Conservation (phyloP, 73 alveolate species). For the Paramecium octaurelia region DNA sequence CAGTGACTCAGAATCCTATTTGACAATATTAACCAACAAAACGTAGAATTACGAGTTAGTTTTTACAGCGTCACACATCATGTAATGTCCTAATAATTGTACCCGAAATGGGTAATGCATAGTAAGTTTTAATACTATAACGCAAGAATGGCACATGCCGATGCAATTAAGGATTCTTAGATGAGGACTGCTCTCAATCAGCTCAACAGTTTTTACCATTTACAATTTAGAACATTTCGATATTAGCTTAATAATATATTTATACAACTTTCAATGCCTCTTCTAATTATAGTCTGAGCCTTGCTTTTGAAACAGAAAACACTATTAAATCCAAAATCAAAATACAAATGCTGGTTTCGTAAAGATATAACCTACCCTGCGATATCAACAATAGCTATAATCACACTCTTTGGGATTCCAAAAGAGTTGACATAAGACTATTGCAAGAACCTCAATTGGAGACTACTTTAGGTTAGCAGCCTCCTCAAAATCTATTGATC, state of each 20-base stretch:
- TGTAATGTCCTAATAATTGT: not conserved
- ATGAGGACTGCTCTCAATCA: not conserved
- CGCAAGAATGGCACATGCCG: not conserved
- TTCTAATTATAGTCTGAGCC: not conserved
- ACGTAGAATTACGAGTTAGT: not conserved
- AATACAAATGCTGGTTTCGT: not conserved
- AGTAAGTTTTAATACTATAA: not conserved
- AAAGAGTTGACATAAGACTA: not conserved
- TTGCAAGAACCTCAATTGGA: not conserved
- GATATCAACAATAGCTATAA: not conserved
- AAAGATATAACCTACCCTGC: not conserved
- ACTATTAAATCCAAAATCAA: not conserved
- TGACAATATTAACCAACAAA: not conserved
- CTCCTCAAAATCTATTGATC: not conserved
- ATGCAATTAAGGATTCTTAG: not conserved
- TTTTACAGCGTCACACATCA: not conserved
- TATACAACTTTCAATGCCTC: not conserved
- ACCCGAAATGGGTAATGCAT: not conserved
- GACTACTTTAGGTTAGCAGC: not conserved
- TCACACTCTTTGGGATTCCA: not conserved
- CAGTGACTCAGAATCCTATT: not conserved
- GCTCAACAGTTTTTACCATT: not conserved
- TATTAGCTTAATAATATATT: not conserved
- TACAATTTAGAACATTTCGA: not conserved
- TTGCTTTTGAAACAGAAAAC: not conserved